These are phyloP conservation scores for Fomitopsis palustris DNA, from an alignment of 1,284 basidiomycete genomes.

Conservation along the genomic window DNA sequence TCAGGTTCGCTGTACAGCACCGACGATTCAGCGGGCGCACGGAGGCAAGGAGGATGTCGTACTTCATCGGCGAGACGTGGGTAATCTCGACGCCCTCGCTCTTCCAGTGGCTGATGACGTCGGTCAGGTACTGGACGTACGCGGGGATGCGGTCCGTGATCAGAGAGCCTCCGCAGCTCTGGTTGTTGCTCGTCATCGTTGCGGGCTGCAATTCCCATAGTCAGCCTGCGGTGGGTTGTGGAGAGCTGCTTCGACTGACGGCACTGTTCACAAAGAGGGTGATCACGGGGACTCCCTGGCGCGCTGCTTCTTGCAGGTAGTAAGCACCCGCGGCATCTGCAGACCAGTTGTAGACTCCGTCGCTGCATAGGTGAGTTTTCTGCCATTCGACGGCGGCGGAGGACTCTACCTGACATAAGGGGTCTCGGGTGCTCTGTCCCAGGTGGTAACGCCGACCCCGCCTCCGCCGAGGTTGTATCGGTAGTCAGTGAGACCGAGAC, in stretches of 20 bases:
- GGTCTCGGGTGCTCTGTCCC: conserved; percentile 26
- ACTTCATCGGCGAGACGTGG: conserved; percentile 28
- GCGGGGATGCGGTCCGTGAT: conserved; percentile 19
- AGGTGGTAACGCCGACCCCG: conserved; percentile 33
- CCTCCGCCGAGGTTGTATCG: conserved; percentile 42
- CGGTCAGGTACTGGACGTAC: conserved; percentile 27
- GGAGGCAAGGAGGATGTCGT: neutral
- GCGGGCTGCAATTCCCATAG: conserved; percentile 7
- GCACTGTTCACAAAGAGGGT: conserved; percentile 29
- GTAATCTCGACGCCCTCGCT: conserved; percentile 21
- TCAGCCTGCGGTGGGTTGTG: neutral
- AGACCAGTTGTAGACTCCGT: conserved; percentile 37
- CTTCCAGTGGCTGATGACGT: conserved; percentile 23
- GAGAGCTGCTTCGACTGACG: neutral
- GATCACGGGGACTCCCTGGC: conserved; percentile 19
- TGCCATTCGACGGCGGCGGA: too few species aligned
- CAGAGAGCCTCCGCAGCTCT: conserved; percentile 24
- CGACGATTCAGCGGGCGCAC: neutral
- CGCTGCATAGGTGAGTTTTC: neutral
- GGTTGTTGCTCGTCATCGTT: conserved; percentile 23
- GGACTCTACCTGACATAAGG: neutral
- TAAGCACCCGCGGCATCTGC: conserved; percentile 37
- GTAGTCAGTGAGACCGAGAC: conserved; percentile 40
- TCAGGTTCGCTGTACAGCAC: neutral
- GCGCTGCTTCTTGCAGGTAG: conserved; percentile 32